Conservation (phyloP, 139 green algal species). For the Chlamydomonas incerta region DNA sequence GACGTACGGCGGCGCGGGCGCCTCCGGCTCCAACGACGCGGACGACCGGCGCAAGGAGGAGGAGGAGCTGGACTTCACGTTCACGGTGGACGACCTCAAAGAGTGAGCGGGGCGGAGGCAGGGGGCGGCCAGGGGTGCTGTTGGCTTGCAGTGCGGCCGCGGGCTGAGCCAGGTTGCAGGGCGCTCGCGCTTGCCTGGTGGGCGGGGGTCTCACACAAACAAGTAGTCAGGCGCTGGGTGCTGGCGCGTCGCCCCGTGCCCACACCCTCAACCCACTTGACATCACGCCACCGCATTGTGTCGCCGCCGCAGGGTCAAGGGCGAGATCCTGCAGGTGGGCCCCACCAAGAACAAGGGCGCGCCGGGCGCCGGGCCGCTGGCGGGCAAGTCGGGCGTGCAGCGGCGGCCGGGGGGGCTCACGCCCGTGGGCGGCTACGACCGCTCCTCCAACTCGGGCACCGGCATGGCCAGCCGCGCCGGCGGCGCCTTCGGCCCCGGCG, state of each 20-base stretch:
- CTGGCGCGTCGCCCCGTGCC: too few species aligned
- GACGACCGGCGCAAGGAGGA: constrained; percentile 62
- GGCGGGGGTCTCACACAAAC: too few species aligned
- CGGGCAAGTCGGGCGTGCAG: constrained; percentile 2
- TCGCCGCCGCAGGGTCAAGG: constrained; percentile 15
- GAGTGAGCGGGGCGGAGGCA: constrained; percentile 1
- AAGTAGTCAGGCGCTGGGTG: too few species aligned
- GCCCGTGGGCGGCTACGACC: constrained; percentile 21
- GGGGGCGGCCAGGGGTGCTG: too few species aligned
- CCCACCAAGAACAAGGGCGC: background rate
- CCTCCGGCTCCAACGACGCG: constrained; percentile 46
- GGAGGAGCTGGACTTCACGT: constrained; percentile 58
- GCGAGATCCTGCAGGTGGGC: constrained; percentile 11
- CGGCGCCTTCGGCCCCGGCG: background rate
- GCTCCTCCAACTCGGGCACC: background rate
- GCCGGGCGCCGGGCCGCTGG: background rate
- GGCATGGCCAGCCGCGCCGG: background rate
- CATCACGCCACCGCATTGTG: too few species aligned
- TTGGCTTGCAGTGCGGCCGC: too few species aligned
- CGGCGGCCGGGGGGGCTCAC: constrained; percentile 19
- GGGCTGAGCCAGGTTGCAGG: too few species aligned
- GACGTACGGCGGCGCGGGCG: background rate
- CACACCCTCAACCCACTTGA: too few species aligned
- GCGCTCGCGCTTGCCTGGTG: too few species aligned
- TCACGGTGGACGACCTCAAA: constrained; percentile 62